phyloP scores from a whole-genome alignment of 306 rosid genomes.

The Ceratonia siliqua region DNA sequence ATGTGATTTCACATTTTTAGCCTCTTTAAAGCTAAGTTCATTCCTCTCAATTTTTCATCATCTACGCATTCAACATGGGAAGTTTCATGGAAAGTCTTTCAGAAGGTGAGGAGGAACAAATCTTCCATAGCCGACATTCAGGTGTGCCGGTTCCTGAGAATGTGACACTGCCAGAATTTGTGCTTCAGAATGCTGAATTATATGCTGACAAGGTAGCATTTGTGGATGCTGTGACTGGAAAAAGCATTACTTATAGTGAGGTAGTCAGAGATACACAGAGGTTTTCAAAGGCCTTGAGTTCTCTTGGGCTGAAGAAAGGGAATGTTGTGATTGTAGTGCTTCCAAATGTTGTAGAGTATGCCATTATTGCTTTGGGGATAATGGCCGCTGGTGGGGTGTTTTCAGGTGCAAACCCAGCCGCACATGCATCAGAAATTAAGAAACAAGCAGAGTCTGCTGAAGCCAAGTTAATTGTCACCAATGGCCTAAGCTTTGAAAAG shows the following conservation, averaged over 20 bases:
- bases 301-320: constrained; percentile 78
- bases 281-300: constrained; percentile 72
- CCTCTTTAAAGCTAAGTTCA: constrained; percentile 11
- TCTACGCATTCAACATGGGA: constrained; percentile 41
- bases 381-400: constrained; percentile 89
- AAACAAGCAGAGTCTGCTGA: constrained; percentile 75
- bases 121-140: constrained; percentile 58
- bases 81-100: constrained; percentile 25
- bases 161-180: constrained; percentile 76
- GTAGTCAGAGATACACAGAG: constrained; percentile 61
- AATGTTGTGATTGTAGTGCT: constrained; percentile 78
- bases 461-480: constrained; percentile 72
- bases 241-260: constrained; percentile 60
- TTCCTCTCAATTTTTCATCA: constrained; percentile 5
- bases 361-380: constrained; percentile 74
- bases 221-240: constrained; percentile 78
- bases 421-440: constrained; percentile 73
- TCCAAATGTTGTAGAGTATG: constrained; percentile 85
- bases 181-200: constrained; percentile 62
- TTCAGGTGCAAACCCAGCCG: constrained; percentile 81
- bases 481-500: constrained; percentile 65
- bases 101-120: constrained; percentile 53
- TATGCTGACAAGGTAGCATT: constrained; percentile 80
- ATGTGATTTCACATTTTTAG: constrained; percentile 31
- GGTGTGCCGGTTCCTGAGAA: constrained; percentile 66